Evolutionary conservation across 2,329 filamentous ascomycete genomes (phyloP).

Genomic region (Sclerotinia sclerotiorum): DNA sequence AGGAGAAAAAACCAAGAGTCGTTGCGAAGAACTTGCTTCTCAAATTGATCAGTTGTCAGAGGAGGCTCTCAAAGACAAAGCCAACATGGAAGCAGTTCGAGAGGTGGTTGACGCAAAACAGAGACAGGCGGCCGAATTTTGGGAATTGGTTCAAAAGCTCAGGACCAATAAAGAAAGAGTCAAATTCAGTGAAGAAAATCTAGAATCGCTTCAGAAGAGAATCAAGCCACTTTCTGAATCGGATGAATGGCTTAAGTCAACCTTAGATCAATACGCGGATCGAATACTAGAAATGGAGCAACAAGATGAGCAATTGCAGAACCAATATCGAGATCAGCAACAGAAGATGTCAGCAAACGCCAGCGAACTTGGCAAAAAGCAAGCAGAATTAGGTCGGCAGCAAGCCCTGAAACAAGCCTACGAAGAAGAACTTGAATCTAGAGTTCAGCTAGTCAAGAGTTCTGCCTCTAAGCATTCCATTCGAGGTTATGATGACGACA

Average conservation of each 20-base stretch:
- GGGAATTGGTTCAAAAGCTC: conserved; percentile 72
- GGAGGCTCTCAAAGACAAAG: conserved; percentile 56
- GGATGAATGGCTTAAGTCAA: conserved; percentile 71
- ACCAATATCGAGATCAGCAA: conserved; percentile 66
- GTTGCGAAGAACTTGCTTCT: conserved; percentile 61
- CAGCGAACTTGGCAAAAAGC: conserved; percentile 51
- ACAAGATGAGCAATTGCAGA: conserved; percentile 62
- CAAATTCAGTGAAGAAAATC: conserved; percentile 65
- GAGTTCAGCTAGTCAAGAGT: conserved; percentile 73
- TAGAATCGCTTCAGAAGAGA: conserved; percentile 71
- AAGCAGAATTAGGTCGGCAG: conserved; percentile 70
- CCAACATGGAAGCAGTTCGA: conserved; percentile 28
- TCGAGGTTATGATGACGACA: conserved; percentile 77
- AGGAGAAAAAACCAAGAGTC: conserved; percentile 69
- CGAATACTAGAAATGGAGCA: conserved; percentile 64
- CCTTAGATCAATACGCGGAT: conserved; percentile 75
- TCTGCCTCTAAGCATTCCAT: conserved; percentile 76
- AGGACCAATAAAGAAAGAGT: conserved; percentile 75
- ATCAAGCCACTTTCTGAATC: conserved; percentile 75
- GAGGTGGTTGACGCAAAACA: conserved; percentile 64
- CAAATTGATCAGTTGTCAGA: conserved; percentile 63
- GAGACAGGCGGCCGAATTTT: conserved; percentile 70
- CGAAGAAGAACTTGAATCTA: conserved; percentile 72
- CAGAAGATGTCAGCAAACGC: conserved; percentile 48
- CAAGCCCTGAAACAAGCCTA: conserved; percentile 86